A percentile compares a stretch with the other conserved stretches of the same genome.
Evolutionary conservation across 495 filamentous ascomycete species (phyloP).

Genomic region (Aspergillus conjunctus): DNA sequence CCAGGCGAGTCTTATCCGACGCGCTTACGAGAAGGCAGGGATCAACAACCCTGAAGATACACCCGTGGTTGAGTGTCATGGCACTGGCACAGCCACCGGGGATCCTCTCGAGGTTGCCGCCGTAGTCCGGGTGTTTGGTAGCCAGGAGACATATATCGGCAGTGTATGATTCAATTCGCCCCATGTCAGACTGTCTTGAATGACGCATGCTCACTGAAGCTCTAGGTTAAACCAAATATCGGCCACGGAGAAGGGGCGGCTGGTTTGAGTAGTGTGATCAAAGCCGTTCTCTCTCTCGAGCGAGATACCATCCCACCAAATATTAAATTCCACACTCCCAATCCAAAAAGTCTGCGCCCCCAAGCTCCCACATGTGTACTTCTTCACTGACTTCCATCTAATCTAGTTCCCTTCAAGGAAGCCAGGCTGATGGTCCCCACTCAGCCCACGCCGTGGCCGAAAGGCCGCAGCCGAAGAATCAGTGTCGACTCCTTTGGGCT

Average conservation of each 20-base stretch:
- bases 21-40: background rate
- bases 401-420: background rate
- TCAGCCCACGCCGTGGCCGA: background rate
- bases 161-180: background rate
- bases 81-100: conserved; percentile 40
- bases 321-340: conserved; percentile 19
- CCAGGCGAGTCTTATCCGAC: conserved; percentile 20
- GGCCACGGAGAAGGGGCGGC: conserved; percentile 11
- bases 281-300: conserved; percentile 18
- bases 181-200: background rate
- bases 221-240: background rate
- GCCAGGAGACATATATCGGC: conserved; percentile 21
- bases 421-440: background rate
- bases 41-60: conserved; percentile 3
- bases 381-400: background rate
- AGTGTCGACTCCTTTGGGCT: background rate
- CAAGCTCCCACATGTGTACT: background rate
- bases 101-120: conserved; percentile 48
- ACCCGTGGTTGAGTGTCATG: conserved; percentile 38
- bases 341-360: background rate
- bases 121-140: conserved; percentile 44
- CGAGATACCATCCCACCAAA: background rate
- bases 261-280: conserved; percentile 26
- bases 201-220: background rate
- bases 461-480: conserved; percentile 3